phyloP scores from a whole-genome alignment of 257 asterid species.

The Ballota nigra region DNA sequence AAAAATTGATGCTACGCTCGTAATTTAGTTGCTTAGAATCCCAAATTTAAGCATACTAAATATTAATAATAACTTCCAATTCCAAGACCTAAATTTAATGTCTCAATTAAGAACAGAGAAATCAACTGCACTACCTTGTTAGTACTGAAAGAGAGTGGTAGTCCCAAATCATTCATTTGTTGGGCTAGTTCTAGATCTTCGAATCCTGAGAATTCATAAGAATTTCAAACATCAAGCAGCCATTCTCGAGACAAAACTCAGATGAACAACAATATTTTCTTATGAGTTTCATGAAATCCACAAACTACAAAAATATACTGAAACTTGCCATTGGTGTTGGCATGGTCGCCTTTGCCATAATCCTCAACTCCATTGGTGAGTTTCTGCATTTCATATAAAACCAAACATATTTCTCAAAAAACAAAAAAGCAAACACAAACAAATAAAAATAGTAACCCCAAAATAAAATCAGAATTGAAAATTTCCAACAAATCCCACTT shows the following conservation, averaged over 20 bases:
- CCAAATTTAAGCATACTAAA: neutral
- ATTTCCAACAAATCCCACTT: neutral
- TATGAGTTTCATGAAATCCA: neutral
- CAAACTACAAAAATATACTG: neutral
- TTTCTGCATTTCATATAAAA: constrained; percentile 44
- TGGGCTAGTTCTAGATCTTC: constrained; percentile 56
- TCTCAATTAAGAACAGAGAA: neutral
- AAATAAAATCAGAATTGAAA: neutral
- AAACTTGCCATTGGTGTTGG: constrained; percentile 34
- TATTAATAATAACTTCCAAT: neutral
- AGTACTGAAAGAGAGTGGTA: constrained; percentile 74
- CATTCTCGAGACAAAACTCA: constrained; percentile 17
- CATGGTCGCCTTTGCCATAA: constrained; percentile 9
- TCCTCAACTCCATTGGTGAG: constrained; percentile 18
- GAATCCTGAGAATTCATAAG: constrained; percentile 34
- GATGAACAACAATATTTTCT: neutral
- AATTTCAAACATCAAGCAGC: constrained; percentile 20
- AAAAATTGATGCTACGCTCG: neutral
- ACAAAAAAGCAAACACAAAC: neutral
- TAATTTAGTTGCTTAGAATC: constrained; percentile 10
- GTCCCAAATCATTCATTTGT: constrained; percentile 71
- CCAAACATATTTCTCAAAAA: constrained; percentile 15
- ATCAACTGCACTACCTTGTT: constrained; percentile 59
- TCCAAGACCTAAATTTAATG: neutral
- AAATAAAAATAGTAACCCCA: neutral